phyloP scores from a whole-genome alignment of 2,329 filamentous ascomycete genomes.

The Epicoccum sorghinum region DNA sequence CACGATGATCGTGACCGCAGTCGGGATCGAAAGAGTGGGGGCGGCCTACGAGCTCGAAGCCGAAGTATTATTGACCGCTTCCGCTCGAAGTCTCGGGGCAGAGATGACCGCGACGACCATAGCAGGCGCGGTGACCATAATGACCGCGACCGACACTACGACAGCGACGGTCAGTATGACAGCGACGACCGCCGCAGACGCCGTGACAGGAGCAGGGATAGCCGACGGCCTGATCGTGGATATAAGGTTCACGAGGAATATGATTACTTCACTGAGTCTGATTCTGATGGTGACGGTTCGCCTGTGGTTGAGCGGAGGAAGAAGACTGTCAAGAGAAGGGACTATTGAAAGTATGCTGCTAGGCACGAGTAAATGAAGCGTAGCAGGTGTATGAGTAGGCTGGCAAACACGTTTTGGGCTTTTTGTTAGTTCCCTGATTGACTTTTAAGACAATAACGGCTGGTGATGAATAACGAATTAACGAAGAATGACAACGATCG shows the following conservation, averaged over 20 bases:
- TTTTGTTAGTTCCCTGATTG: no score
- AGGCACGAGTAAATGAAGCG: neutral
- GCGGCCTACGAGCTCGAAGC: constrained; percentile 34
- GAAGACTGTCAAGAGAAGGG: constrained; percentile 10
- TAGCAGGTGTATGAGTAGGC: neutral
- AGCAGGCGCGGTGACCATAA: constrained; percentile 12
- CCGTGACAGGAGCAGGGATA: constrained; percentile 11
- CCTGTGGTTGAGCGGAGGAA: constrained; percentile 14
- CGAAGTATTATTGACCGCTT: constrained; percentile 32
- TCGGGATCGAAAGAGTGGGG: constrained; percentile 16
- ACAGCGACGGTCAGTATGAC: constrained; percentile 7
- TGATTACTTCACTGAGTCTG: constrained; percentile 13
- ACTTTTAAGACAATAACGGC: neutral
- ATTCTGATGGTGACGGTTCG: constrained; percentile 10
- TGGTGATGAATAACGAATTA: constrained; percentile 1
- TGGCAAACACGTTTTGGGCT: neutral
- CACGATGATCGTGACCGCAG: constrained; percentile 16
- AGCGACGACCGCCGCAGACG: constrained; percentile 15
- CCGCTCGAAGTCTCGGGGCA: constrained; percentile 29
- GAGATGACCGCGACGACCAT: constrained; percentile 20
- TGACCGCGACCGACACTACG: constrained; percentile 15
- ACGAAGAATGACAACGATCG: neutral
- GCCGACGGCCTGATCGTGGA: constrained; percentile 13
- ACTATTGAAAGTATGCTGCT: constrained; percentile 1
- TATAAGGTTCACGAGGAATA: constrained; percentile 16